Conservation (phyloP, 306 rosid genomes). For the barrel medic (Medicago truncatula) region DNA sequence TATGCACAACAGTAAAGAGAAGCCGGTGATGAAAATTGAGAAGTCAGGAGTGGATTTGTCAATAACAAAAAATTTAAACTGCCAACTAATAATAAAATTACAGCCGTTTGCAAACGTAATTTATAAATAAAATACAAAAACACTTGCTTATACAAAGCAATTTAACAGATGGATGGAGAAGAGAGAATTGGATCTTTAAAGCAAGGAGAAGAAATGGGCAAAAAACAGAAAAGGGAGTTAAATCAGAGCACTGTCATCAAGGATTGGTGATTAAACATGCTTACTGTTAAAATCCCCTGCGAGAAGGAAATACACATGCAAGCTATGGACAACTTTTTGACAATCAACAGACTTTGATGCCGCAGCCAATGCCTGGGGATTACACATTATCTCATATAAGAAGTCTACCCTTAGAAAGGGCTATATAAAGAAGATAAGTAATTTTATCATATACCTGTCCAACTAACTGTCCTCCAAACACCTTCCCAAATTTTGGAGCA, state of each 20-base stretch:
- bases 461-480: slow-evolving; percentile 90
- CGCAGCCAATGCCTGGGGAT: slow-evolving; percentile 91
- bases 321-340: slow-evolving; percentile 84
- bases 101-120: slow-evolving; percentile 16
- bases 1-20: slow-evolving; percentile 27
- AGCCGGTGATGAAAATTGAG: slow-evolving; percentile 21
- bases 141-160: slow-evolving; percentile 7
- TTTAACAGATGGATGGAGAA: slow-evolving; percentile 19
- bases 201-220: background rate
- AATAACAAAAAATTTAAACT: slow-evolving; percentile 27
- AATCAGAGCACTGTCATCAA: slow-evolving; percentile 31
- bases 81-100: background rate
- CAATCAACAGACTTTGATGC: slow-evolving; percentile 96
- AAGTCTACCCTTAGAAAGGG: slow-evolving; percentile 29
- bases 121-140: slow-evolving; percentile 23
- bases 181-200: slow-evolving; percentile 25
- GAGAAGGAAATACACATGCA: slow-evolving; percentile 90
- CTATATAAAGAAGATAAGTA: slow-evolving; percentile 30
- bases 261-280: slow-evolving; percentile 48
- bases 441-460: slow-evolving; percentile 79
- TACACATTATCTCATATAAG: slow-evolving; percentile 39
- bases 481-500: slow-evolving; percentile 89
- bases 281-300: slow-evolving; percentile 84
- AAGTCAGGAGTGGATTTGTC: slow-evolving; percentile 12
- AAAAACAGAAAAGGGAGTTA: background rate